These are phyloP conservation scores for Coleophoma crateriformis DNA, from an alignment of 2,329 filamentous ascomycete species.

Conservation along the genomic window DNA sequence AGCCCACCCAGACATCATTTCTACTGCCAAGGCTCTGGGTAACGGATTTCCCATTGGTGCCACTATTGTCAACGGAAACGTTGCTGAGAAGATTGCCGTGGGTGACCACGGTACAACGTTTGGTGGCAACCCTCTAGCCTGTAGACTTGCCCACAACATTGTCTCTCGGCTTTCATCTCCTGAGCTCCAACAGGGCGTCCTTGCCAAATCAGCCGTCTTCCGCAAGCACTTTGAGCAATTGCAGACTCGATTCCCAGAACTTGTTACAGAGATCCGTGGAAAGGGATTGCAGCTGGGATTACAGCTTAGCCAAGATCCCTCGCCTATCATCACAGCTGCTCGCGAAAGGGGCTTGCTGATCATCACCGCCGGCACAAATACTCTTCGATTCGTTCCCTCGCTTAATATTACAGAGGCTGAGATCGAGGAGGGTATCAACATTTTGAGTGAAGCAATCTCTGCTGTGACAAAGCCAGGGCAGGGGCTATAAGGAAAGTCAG, in stretches of 20 bases:
- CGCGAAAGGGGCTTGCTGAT: slow-evolving; percentile 82
- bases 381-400: slow-evolving; percentile 84
- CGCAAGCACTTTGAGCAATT: slow-evolving; percentile 50
- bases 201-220: slow-evolving; percentile 59
- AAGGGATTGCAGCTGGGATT: slow-evolving; percentile 81
- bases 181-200: slow-evolving; percentile 63
- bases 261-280: slow-evolving; percentile 76
- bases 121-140: slow-evolving; percentile 65
- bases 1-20: slow-evolving; percentile 90
- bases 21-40: slow-evolving; percentile 90
- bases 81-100: slow-evolving; percentile 58
- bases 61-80: slow-evolving; percentile 53
- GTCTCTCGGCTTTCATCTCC: slow-evolving; percentile 69
- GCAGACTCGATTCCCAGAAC: slow-evolving; percentile 56
- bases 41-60: slow-evolving; percentile 96
- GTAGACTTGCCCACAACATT: slow-evolving; percentile 76
- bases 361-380: slow-evolving; percentile 91
- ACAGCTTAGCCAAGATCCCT: slow-evolving; percentile 71
- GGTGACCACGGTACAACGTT: slow-evolving; percentile 74
- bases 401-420: slow-evolving; percentile 75
- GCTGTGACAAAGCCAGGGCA: slow-evolving; percentile 10
- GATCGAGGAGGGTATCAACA: slow-evolving; percentile 71
- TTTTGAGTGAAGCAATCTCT: slow-evolving; percentile 63
- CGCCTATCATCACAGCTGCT: slow-evolving; percentile 74
- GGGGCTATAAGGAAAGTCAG: slow-evolving; percentile 10